Base-by-base conservation (phyloP, 352 stramenopile genomes). In the Saprolegnia parasitica region DNA sequence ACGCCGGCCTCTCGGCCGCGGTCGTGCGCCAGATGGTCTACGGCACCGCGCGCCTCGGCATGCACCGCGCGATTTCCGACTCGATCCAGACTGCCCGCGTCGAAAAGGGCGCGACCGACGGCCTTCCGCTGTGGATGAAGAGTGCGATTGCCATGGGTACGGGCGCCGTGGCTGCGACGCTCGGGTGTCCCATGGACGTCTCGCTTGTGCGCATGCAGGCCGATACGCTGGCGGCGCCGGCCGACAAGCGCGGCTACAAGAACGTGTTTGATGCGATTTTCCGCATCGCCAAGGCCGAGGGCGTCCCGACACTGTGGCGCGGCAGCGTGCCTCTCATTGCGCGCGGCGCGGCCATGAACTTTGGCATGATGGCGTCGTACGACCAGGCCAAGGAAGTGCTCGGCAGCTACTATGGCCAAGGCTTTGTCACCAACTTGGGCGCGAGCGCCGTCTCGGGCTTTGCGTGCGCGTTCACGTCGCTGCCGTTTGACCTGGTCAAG, bases 311-410 rank as follows among this genome's bases (percentile, higher is more conserved):
- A 50, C 80, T 98, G 39, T 98, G 91, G 90, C 81, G 91, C 26
- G 94, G 94, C 9, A 94, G 84, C 65, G 77, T 95, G 42, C 93
- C 94, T 23, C 88, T 96, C n/a, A 96, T 99, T 50, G 87, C 98
- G 20, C 89, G 97, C 74, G 97, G 96, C 32, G 98, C 98, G 66
- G 87, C 95, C 65, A 99, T 99, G 96, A 99, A 99, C 81, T 93
- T 99, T n/a, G 97, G 97, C 64, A 99, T 99, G 97, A 93, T 99
- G 85, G 97, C 97, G 20, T 99, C 93, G 72, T 99, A 99, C 78
- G 97, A 99, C 83, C 95, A 99, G 82, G 94, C 96, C 24, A 99
- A 99, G 78, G 91, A 98, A 77, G 74, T 87, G 65, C 81, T 97
- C 61, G 72, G 84, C 52, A 73, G 80, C 32, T 65, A 81, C 60